Evolutionary conservation across 352 stramenopile species (phyloP), one percentile per base, ranked within the genome.

Genomic region (Blastocystis sp.): DNA sequence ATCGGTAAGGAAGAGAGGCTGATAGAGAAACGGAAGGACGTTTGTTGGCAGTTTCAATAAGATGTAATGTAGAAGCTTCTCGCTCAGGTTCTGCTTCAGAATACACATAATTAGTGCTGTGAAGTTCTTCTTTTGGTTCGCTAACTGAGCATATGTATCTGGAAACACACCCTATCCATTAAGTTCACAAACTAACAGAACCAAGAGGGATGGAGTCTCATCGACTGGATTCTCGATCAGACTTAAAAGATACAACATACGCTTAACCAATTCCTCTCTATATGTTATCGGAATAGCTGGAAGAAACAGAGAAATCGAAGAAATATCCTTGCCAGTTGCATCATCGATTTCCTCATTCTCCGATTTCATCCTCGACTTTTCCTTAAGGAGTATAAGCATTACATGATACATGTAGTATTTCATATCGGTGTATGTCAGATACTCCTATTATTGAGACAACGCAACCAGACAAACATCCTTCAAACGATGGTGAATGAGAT

Each of bases 1-100:
- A 80, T 96, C 94, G 13, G 94, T 92, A 1, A 96, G 90, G 75
- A 95, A 89, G 59, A 96, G 87, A 54, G 94, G 94, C 87, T 95
- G 94, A 61, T 91, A 90, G 15, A 95, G 80, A 88, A 95, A 92
- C 66, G 94, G 93, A 92, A 96, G 95, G 91, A 96, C 94, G 8
- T 95, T 91, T 64, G 95, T 93, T 0, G 93, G 92, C 4, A 96
- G 90, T 69, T 94, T 91, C 47, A 94, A 92, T 69, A 96, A 90
- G 20, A 96, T 50, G 26, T 88, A 88, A 23, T 84, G 47, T 18
- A 84, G 29, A 7, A 64, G 50, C 29, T 29, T 54, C 53, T 66
- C 50, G n/a, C 47, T 69, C 18, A 84, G 73, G 6, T 66, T 20
- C 15, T 68, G 73, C 20, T 20, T 18, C 39, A 84, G 26, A 26